These are phyloP conservation scores for Ophiognomonia clavigignenti-juglandacearum DNA, from an alignment of 2,329 filamentous ascomycete species.

Conservation along the genomic window DNA sequence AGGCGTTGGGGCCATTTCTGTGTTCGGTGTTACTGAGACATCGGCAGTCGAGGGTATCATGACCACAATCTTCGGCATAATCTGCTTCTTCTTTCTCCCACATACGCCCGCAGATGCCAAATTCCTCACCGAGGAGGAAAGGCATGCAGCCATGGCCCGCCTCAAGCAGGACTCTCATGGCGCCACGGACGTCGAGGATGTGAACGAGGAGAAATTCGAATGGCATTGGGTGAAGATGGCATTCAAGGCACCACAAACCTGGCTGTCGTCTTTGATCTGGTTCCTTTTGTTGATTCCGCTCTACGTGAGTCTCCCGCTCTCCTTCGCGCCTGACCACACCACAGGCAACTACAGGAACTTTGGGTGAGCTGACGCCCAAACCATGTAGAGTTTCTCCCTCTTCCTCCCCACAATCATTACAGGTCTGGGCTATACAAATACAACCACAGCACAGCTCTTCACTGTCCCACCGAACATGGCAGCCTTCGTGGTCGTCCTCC, in stretches of 20 bases:
- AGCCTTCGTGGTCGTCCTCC: constrained; percentile 28
- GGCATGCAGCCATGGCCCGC: constrained; percentile 18
- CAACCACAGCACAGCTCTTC: constrained; percentile 31
- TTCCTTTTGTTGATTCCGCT: constrained; percentile 23
- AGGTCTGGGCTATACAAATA: constrained; percentile 32
- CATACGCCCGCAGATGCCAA: constrained; percentile 22
- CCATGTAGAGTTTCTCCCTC: constrained; percentile 32
- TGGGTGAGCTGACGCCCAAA: constrained; percentile 3
- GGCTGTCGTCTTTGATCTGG: constrained; percentile 22
- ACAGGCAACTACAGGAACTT: neutral
- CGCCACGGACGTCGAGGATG: constrained; percentile 19
- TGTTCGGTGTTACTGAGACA: neutral
- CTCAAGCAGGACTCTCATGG: constrained; percentile 22
- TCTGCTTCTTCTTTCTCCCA: constrained; percentile 45
- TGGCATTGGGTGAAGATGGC: constrained; percentile 35
- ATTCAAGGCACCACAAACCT: constrained; percentile 25
- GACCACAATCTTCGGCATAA: constrained; percentile 55
- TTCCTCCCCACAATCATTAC: constrained; percentile 41
- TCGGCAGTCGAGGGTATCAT: constrained; percentile 49
- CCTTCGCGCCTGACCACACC: constrained; percentile 16
- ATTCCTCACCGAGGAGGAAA: constrained; percentile 23
- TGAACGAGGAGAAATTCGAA: constrained; percentile 32
- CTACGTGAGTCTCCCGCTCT: constrained; percentile 22
- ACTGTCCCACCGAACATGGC: constrained; percentile 31
- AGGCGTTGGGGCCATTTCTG: no score